Base-by-base conservation (phyloP, 2,329 filamentous ascomycete species). In the Exophiala lecanii-corni region DNA sequence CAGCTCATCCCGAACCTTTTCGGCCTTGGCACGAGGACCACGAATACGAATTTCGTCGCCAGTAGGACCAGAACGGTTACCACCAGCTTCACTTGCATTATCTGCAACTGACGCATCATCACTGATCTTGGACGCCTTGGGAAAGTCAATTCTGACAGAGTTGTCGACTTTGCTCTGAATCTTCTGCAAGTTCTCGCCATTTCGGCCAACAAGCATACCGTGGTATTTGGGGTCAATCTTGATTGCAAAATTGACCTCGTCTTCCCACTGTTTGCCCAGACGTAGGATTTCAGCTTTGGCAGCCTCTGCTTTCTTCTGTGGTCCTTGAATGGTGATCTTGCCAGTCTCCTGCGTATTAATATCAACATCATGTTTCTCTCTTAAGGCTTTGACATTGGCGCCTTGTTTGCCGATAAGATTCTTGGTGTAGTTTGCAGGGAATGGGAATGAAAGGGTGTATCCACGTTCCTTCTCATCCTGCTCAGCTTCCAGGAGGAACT, bases 191-290 rank as follows among this genome's bases (percentile, higher is more conserved):
- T 94, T 86, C 59, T 75, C 79, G 47, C 92, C 92, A 58, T 86
- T 83, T 15, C 86, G 78, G 36, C 92, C 92, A 57, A 98, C 98
- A 42, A 98, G 75, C 62, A 96, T 89, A 47, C 88, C 80, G 68
- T 98, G 92, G 67, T 85, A 97, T 68, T 95, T 88, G 42, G 91
- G 84, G 44, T 94, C 87, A 55, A 98, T 85, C 73, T 94, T 94
- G 42, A 98, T 74, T 9, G 80, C 72, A 63, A 94, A 83, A 1
- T 84, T 94, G 4, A 85, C 81, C 70, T 98, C 92, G 58, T 98
- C 92, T 40, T 94, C 89, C 57, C 94, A 78, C 62, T 86, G 86
- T 63, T 85, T 88, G 30, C 79, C 83, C 53, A 96, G 71, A 28
- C 81, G 76, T 51, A 82, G 72, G 55, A 98, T 96, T 59, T 95